A percentile compares a stretch with the other conserved stretches of the same genome.
These are phyloP conservation scores for Fusarium sp. DNA, from an alignment of 2,329 filamentous ascomycete genomes.

Conservation along the genomic window DNA sequence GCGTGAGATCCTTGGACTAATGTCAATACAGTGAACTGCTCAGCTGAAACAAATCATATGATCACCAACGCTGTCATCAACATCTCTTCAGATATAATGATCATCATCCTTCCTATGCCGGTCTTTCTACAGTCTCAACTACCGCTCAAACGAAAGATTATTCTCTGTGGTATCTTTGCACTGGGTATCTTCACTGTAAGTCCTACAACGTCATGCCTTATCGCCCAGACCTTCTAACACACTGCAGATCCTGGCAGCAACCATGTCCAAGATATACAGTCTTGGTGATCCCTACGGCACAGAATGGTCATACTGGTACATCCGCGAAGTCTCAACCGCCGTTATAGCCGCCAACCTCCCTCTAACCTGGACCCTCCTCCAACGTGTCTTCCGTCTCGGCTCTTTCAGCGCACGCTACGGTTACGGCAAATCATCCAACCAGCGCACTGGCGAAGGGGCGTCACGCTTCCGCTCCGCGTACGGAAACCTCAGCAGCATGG, in stretches of 20 bases:
- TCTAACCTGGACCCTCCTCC: slow-evolving; percentile 57
- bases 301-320: slow-evolving; percentile 59
- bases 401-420: slow-evolving; percentile 42
- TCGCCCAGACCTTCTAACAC: fast-evolving
- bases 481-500: slow-evolving; percentile 43
- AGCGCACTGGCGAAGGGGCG: slow-evolving; percentile 41
- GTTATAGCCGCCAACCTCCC: slow-evolving; percentile 59
- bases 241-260: slow-evolving; percentile 39
- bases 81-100: slow-evolving; percentile 68
- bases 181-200: slow-evolving; percentile 59
- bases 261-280: slow-evolving; percentile 56
- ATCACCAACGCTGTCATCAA: slow-evolving; percentile 69
- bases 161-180: slow-evolving; percentile 60
- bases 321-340: slow-evolving; percentile 60
- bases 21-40: slow-evolving; percentile 52
- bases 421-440: slow-evolving; percentile 43
- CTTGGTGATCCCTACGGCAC: slow-evolving; percentile 54
- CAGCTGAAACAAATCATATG: slow-evolving; percentile 65
- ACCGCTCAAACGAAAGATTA: slow-evolving; percentile 61
- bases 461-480: slow-evolving; percentile 40
- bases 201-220: fast-evolving
- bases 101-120: slow-evolving; percentile 67
- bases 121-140: slow-evolving; percentile 62
- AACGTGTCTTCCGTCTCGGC: slow-evolving; percentile 51
- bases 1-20: not conserved